Conservation (phyloP, 1,284 basidiomycete species). For the Sparassis latifolia region DNA sequence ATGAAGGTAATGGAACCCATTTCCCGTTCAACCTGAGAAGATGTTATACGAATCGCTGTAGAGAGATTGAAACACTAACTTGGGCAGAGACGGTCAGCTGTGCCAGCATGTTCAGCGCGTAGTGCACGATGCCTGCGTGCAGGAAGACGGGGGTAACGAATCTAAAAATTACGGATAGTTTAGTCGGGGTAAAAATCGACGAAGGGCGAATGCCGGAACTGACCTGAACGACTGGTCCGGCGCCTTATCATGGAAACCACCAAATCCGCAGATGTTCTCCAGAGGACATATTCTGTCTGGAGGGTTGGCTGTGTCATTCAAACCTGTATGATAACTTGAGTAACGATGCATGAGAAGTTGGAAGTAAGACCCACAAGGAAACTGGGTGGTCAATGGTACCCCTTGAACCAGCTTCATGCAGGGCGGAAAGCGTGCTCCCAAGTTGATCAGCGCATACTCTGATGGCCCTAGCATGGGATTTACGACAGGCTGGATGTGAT, state of each 20-base stretch:
- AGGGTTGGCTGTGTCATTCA: constrained; percentile 74
- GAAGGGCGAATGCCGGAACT: constrained; percentile 6
- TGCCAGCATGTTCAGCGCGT: constrained; percentile 85
- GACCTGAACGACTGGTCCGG: constrained; percentile 88
- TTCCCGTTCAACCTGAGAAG: constrained; percentile 66
- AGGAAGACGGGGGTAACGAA: constrained; percentile 86
- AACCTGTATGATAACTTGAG: constrained; percentile 34
- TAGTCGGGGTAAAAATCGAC: constrained; percentile 7
- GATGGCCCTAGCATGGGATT: constrained; percentile 94
- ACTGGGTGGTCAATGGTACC: constrained; percentile 50
- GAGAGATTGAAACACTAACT: constrained; percentile 31
- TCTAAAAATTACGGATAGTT: constrained; percentile 28
- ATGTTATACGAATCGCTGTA: not conserved
- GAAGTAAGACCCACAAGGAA: constrained; percentile 51
- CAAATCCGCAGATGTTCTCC: constrained; percentile 84
- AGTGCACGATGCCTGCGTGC: constrained; percentile 88
- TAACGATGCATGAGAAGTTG: not conserved
- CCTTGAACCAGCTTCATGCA: constrained; percentile 74
- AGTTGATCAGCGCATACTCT: constrained; percentile 75
- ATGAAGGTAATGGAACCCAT: constrained; percentile 83
- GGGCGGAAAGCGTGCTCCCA: constrained; percentile 90
- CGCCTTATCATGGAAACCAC: constrained; percentile 61
- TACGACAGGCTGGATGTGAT: constrained; percentile 35
- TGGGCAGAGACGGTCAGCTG: constrained; percentile 78
- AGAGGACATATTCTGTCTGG: constrained; percentile 67